Evolutionary conservation across 306 rosid species (phyloP), one percentile per base, ranked within the genome.

Genomic region (Cucurbita argyrosperma): DNA sequence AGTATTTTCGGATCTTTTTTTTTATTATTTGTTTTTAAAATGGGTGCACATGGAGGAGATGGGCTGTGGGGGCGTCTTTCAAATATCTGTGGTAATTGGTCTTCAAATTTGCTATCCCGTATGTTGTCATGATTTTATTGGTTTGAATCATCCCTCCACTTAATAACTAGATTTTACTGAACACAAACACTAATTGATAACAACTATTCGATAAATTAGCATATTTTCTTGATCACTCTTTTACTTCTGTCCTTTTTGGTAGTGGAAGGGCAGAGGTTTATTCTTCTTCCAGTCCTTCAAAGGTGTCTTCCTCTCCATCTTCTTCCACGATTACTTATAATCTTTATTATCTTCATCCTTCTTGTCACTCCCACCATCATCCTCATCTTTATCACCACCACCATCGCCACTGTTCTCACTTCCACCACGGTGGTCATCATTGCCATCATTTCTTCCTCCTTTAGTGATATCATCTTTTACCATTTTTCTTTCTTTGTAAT

Each of bases 211-310:
- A 30, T 30, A 30, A 30, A 30, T 30, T 47, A 12, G 52, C 52
- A 47, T 47, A 3, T 47, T 47, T 47, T 5, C 16, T 11, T 47
- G 13, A 47, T 47, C 52, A 11, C 52, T 47, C 3, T 12, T 52
- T 79, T 82, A 84, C 80, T 81, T 84, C 79, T 71, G 85, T 79
- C 85, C 81, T 84, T 82, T 84, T 81, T 18, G 83, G 85, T 49
- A 85, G 88, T 74, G 80, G 85, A 26, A 84, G 81, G 18, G 85
- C 35, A 30, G 35, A 30, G 35, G 5, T 47, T 12, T 47, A 14
- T 7, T 79, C 88, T 1, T 79, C 86, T 7, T 79, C 79, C 5
- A 74, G 76, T 26, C 71, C 85, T 21, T 83, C 86, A 21, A 77
- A 75, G 5, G 39, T 77, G 21, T 81, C 76, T 12, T 76, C 87